phyloP scores from a whole-genome alignment of 1,284 basidiomycete species.

The Amylostereum areolatum region DNA sequence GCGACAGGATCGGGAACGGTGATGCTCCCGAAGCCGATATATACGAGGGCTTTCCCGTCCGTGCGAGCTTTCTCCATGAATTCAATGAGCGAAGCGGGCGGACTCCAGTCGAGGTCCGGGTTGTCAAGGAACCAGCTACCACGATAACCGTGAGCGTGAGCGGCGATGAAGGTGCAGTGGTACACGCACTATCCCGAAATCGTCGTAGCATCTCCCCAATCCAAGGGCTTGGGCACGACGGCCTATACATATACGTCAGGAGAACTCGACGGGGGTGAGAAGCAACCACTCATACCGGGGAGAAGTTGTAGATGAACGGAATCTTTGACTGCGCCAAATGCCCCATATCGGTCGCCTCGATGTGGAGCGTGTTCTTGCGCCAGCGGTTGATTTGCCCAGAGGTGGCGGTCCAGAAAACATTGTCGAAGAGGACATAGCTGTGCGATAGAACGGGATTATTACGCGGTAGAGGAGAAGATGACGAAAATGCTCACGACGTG shows the following conservation, averaged over 20 bases:
- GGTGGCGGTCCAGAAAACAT: slow-evolving; percentile 73
- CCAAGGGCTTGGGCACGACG: slow-evolving; percentile 68
- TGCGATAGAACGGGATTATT: neutral
- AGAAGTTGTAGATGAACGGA: slow-evolving; percentile 71
- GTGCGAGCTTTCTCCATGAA: slow-evolving; percentile 53
- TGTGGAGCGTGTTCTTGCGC: slow-evolving; percentile 50
- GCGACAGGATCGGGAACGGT: slow-evolving; percentile 66
- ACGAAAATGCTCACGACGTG: slow-evolving; percentile 35
- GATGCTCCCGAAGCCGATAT: slow-evolving; percentile 72
- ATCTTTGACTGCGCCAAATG: slow-evolving; percentile 60
- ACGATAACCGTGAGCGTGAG: slow-evolving; percentile 2
- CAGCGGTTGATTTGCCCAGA: slow-evolving; percentile 72
- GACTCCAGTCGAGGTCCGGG: slow-evolving; percentile 52
- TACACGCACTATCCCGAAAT: slow-evolving; percentile 51
- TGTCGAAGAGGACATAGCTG: slow-evolving; percentile 66
- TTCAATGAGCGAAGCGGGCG: slow-evolving; percentile 43
- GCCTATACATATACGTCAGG: slow-evolving; percentile 22
- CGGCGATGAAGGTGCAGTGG: neutral
- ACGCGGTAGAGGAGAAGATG: neutral
- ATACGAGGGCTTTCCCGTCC: slow-evolving; percentile 65
- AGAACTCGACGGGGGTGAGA: neutral
- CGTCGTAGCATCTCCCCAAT: slow-evolving; percentile 70
- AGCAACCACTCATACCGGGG: slow-evolving; percentile 17
- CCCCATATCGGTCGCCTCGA: slow-evolving; percentile 61
- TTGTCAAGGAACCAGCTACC: slow-evolving; percentile 62